Evolutionary conservation across 805 yeast genomes (phyloP), one percentile per base, ranked within the genome.

Genomic region (Ogataea salicorniae): DNA sequence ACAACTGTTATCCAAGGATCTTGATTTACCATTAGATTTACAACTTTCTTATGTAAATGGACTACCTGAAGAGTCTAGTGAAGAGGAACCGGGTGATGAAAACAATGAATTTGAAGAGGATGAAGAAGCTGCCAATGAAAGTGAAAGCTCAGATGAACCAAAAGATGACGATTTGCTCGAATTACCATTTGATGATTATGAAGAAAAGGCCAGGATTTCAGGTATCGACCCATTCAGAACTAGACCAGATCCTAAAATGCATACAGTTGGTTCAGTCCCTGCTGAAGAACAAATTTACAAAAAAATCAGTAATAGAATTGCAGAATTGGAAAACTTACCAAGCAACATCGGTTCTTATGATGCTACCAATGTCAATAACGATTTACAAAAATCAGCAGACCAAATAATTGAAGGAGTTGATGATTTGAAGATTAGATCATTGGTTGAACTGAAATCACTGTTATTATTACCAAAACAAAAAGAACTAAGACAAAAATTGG

Each of bases 391-490:
- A 4, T 65, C 78, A 1, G 68, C 76, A 38, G 79, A 74, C 53
- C 75, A 74, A 45, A 54, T 75, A 17, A 66, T 76, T 6, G 65
- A 69, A 1, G 69, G 71, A 26, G 67, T 73, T 33, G 90, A 85
- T 57, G 75, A 72, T 15, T 64, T 83, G 46, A 86, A 86, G 62
- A 62, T 84, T n/a, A 76, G 73, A 46, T 80, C 89, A 5, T 66
- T 87, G 34, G 72, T 86, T 37, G 95, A 87, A 66, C 68, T 87
- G 56, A 87, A 85, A 62, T 71, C 86, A 1, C 69, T 87, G 49
- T 79, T 82, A 54, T 62, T 85, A 4, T 69, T 87, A 46, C 73
- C 85, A 1, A 79, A 82, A 54, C 95, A 87, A 61, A 87, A 86
- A 59, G 80, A 79, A 48, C 55, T 85, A 44, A 81, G 88, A 61